Conservation (phyloP, 2,329 filamentous ascomycete species). For the Sporothrix euskadiensis region DNA sequence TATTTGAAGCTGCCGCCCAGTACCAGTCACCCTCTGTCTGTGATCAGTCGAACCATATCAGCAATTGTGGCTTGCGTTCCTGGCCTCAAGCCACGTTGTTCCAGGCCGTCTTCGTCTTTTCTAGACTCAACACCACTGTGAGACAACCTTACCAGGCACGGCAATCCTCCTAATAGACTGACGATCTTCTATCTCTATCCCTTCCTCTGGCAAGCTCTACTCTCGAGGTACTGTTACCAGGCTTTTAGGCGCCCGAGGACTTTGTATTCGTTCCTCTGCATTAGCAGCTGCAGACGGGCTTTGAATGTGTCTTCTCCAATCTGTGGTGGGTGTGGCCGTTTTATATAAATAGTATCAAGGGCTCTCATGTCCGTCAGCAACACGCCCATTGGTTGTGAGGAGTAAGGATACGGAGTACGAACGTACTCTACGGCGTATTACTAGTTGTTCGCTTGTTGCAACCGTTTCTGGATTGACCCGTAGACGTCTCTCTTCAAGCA, state of each 20-base stretch:
- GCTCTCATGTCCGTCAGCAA: neutral
- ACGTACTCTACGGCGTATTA: too few relatives aligned
- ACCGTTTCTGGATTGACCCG: constrained; percentile 3
- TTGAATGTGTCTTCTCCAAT: neutral
- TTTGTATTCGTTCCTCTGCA: neutral
- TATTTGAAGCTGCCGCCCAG: neutral
- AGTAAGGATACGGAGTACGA: too few relatives aligned
- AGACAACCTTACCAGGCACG: neutral
- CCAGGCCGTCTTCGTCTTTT: neutral
- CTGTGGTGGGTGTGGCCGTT: neutral
- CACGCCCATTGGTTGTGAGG: neutral
- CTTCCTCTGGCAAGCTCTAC: neutral
- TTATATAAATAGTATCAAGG: neutral
- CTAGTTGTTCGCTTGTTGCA: neutral
- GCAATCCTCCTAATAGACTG: neutral
- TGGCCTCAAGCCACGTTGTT: neutral
- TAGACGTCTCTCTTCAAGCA: neutral
- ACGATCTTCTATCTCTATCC: neutral
- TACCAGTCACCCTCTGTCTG: too few relatives aligned
- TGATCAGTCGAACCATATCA: neutral
- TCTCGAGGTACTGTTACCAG: neutral
- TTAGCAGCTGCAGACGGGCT: neutral
- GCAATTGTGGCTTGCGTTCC: neutral
- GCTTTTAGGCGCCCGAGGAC: neutral
- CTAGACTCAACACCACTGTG: neutral